Evolutionary conservation across 1,284 basidiomycete species (phyloP).

Genomic region (Thelephora terrestris): DNA sequence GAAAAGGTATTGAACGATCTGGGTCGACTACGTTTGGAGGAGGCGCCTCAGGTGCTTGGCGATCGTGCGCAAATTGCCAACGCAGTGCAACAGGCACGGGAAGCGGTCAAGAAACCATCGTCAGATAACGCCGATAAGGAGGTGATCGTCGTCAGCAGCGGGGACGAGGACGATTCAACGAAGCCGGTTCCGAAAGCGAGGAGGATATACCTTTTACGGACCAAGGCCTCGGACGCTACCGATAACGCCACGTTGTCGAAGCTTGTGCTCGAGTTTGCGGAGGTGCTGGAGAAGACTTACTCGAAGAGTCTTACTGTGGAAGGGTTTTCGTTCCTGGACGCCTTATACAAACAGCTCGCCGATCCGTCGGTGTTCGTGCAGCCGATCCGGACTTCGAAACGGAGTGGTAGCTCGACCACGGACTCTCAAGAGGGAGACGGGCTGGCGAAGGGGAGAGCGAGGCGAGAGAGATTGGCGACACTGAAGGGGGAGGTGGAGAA

Average conservation of each 20-base stretch:
- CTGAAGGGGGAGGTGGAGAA: constrained; percentile 41
- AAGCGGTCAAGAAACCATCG: constrained; percentile 2
- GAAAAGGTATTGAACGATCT: constrained; percentile 47
- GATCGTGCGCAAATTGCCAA: constrained; percentile 26
- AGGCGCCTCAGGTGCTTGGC: constrained; percentile 34
- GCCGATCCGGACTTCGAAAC: constrained; percentile 39
- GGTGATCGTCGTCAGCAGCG: constrained; percentile 39
- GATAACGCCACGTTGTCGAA: constrained; percentile 44
- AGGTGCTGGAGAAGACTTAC: constrained; percentile 47
- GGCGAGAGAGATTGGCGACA: constrained; percentile 46
- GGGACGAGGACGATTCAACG: constrained; percentile 28
- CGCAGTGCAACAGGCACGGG: constrained; percentile 12
- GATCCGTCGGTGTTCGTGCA: constrained; percentile 50
- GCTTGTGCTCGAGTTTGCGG: constrained; percentile 46
- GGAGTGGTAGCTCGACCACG: constrained; percentile 28
- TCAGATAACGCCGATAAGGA: constrained; percentile 12
- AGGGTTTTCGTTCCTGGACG: constrained; percentile 57
- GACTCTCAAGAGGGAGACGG: constrained; percentile 20
- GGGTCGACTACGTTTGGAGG: constrained; percentile 43
- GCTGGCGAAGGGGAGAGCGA: constrained; percentile 33
- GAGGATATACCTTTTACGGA: constrained; percentile 37
- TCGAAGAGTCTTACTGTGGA: constrained; percentile 61
- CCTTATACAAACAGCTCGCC: constrained; percentile 54
- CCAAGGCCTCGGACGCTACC: constrained; percentile 31
- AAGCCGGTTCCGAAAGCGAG: constrained; percentile 37